Evolutionary conservation across 164 flowering plant species (phyloP).

Genomic region (Chimonanthus salicifolius): DNA sequence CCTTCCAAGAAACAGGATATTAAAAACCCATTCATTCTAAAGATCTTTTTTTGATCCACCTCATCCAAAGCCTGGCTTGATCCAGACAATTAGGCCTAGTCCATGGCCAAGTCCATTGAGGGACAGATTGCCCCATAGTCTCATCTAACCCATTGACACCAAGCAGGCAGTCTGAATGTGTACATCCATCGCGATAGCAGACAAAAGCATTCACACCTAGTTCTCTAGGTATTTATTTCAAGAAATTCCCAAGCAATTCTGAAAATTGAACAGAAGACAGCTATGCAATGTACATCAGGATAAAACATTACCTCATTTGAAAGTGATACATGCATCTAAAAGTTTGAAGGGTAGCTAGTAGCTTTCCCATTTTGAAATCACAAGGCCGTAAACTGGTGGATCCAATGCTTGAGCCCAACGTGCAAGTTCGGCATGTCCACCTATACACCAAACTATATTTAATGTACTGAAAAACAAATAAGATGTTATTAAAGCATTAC

Average conservation of each 20-base stretch:
- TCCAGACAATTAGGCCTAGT: not conserved
- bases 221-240: too few species aligned
- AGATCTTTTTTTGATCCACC: not conserved
- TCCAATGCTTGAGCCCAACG: slow-evolving; percentile 47
- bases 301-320: slow-evolving; percentile 50
- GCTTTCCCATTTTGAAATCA: slow-evolving; percentile 88
- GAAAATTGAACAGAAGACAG: too few species aligned
- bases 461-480: not conserved
- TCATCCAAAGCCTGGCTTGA: not conserved
- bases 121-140: too few species aligned
- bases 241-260: too few species aligned
- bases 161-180: too few species aligned
- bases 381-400: slow-evolving; percentile 71
- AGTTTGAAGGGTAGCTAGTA: slow-evolving; percentile 53
- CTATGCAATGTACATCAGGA: not conserved
- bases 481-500: not conserved
- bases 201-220: too few species aligned
- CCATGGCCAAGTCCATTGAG: too few species aligned
- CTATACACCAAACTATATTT: slow-evolving; percentile 26
- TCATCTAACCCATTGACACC: too few species aligned
- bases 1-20: not conserved
- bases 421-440: slow-evolving; percentile 78
- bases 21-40: not conserved
- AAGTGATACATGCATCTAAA: slow-evolving; percentile 71
- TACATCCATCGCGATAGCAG: too few species aligned